Conservation (phyloP, 106 monocot species). For the Dioscorea zingiberensis region DNA sequence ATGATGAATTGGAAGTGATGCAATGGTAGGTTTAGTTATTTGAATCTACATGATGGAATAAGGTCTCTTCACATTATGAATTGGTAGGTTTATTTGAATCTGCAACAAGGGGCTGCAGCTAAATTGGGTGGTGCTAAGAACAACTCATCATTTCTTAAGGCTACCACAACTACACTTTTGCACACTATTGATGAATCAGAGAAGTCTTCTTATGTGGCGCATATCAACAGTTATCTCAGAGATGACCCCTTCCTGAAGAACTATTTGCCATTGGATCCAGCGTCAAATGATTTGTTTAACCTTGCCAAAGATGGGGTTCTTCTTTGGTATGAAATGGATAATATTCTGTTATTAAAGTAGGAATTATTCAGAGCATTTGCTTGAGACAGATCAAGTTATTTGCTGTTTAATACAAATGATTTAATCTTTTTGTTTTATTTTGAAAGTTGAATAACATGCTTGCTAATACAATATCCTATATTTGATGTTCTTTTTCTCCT, state of each 20-base stretch:
- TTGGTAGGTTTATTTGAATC: slow-evolving; percentile 51
- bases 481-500: slow-evolving; percentile 6
- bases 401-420: no score
- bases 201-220: slow-evolving; percentile 76
- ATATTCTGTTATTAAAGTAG: neutral
- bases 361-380: neutral
- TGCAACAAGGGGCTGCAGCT: slow-evolving; percentile 29
- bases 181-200: slow-evolving; percentile 81
- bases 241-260: slow-evolving; percentile 69
- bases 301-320: slow-evolving; percentile 73
- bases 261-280: slow-evolving; percentile 64
- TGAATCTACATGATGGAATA: no score
- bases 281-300: slow-evolving; percentile 57
- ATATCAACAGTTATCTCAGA: slow-evolving; percentile 74
- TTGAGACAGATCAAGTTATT: neutral
- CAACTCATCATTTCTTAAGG: slow-evolving; percentile 61
- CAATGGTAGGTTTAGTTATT: no score
- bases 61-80: neutral
- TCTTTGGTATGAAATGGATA: neutral
- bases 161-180: slow-evolving; percentile 59
- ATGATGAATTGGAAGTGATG: no score
- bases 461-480: neutral
- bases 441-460: neutral
- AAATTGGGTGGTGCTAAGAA: slow-evolving; percentile 45
- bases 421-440: neutral